Evolutionary conservation across 2,329 filamentous ascomycete genomes (phyloP).

Genomic region (Neobulgaria alba): DNA sequence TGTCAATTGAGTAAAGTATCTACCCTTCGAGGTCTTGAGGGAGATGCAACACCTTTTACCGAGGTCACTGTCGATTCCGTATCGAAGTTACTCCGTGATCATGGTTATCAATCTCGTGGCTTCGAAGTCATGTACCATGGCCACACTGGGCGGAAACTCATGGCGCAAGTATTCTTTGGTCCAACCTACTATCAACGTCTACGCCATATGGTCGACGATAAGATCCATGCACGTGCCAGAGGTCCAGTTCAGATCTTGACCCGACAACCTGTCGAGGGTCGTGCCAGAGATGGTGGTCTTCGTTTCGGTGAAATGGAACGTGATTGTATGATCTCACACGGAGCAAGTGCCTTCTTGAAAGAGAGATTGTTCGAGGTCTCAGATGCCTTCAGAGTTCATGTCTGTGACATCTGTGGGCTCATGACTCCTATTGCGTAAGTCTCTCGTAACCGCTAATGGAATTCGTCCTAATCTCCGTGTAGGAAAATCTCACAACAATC

Average conservation of each 20-base stretch:
- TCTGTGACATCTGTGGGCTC: constrained; percentile 96
- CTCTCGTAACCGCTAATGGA: neutral
- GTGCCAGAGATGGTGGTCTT: constrained; percentile 92
- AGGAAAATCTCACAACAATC: constrained; percentile 92
- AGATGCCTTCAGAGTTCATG: constrained; percentile 94
- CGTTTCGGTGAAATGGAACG: constrained; percentile 99
- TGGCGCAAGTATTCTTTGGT: constrained; percentile 91
- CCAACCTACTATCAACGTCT: constrained; percentile 98
- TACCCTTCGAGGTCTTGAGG: constrained; percentile 86
- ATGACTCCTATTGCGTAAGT: constrained; percentile 99
- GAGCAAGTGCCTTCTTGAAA: constrained; percentile 92
- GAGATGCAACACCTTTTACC: constrained; percentile 95
- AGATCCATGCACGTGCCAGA: constrained; percentile 97
- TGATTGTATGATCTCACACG: constrained; percentile 99
- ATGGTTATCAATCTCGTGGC: constrained; percentile 92
- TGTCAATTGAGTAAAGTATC: constrained; percentile 96
- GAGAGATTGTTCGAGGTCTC: constrained; percentile 96
- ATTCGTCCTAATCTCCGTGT: constrained; percentile 2
- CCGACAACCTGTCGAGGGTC: constrained; percentile 93
- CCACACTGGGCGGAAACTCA: constrained; percentile 88
- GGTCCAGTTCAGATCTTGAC: constrained; percentile 97
- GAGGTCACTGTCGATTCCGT: constrained; percentile 94
- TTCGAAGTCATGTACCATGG: constrained; percentile 99
- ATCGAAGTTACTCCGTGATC: constrained; percentile 73
- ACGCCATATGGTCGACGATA: constrained; percentile 99